Evolutionary conservation across 768 basidiomycete genomes (phyloP), one percentile per base, ranked within the genome.

Genomic region (Hygrocybe punicea): DNA sequence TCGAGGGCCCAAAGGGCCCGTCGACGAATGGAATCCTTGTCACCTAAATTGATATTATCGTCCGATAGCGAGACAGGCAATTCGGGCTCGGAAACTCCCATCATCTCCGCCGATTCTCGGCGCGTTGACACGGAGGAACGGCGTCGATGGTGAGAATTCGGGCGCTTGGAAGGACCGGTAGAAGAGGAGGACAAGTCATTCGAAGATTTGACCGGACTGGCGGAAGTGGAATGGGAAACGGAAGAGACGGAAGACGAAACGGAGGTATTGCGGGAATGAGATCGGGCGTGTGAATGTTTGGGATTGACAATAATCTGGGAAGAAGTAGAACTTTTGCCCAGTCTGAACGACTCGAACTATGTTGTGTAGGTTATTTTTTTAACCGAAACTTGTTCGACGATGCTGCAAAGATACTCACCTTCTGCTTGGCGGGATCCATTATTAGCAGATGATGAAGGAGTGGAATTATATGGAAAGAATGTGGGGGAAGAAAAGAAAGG

Each of bases 101-200:
- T 94, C 66, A 96, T 76, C 65, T 95, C 93, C 16, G 91, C 88
- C 17, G 91, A 93, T 75, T 96, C 93, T 62, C 81, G 82, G 59
- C 92, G 86, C 39, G 93, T 95, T 9, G 93, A 92, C 24, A 96
- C 91, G 23, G 90, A 92, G 1, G 92, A 93, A 40, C 84, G 83
- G 48, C 93, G 89, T 13, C 84, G 81, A 64, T 95, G 93, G 63
- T 92, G 91, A 0, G 93, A 94, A 57, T 81, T 81, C 14, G 55
- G 55, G 62, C 85, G 87, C 64, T 85, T 87, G 24, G 80, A 64
- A 63, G 64, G 48, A 8, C 58, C 53, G 19, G 62, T 59, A 45
- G 62, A 58, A 63, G 66, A 62, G 55, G 65, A 52, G 58, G 69
- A 36, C 48, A 59, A 55, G 52, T 58, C 53, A 60, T 51, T 69